phyloP scores from a whole-genome alignment of 2,329 filamentous ascomycete species.

The Colletotrichum sp. region DNA sequence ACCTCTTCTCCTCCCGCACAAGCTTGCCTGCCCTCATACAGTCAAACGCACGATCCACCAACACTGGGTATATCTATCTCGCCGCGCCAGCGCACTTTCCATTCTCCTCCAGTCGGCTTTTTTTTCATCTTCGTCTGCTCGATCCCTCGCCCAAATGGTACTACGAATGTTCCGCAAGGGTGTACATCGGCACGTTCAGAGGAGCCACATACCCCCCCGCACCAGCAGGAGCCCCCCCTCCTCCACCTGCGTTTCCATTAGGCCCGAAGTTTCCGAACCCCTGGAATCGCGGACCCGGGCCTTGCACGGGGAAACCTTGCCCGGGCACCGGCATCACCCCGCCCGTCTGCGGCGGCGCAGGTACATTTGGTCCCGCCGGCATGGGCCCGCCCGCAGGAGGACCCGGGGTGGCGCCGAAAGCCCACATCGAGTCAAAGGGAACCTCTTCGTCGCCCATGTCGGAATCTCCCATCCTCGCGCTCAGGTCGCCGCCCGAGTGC shows the following conservation, averaged over 20 bases:
- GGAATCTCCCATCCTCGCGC: slow-evolving; percentile 11
- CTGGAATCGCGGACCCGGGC: background rate
- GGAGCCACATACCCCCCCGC: background rate
- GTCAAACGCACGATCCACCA: background rate
- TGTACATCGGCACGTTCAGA: slow-evolving; percentile 10
- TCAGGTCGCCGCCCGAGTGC: slow-evolving; percentile 7
- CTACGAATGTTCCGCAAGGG: slow-evolving; percentile 15
- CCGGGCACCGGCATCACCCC: background rate
- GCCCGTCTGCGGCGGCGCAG: background rate
- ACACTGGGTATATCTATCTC: background rate
- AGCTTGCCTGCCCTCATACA: background rate
- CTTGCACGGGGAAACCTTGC: background rate
- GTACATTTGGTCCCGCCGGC: background rate
- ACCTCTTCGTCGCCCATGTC: slow-evolving; percentile 36
- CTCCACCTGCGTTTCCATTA: background rate
- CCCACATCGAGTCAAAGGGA: slow-evolving; percentile 41
- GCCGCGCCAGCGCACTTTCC: background rate
- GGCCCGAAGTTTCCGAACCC: background rate
- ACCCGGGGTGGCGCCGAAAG: slow-evolving; percentile 17
- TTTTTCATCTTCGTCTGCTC: background rate
- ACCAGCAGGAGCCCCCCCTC: background rate
- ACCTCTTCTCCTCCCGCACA: background rate
- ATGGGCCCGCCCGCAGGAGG: background rate
- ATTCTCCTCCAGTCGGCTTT: background rate
- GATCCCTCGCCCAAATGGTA: background rate